Conservation (phyloP, 2,329 filamentous ascomycete genomes). For the Capronia americana region DNA sequence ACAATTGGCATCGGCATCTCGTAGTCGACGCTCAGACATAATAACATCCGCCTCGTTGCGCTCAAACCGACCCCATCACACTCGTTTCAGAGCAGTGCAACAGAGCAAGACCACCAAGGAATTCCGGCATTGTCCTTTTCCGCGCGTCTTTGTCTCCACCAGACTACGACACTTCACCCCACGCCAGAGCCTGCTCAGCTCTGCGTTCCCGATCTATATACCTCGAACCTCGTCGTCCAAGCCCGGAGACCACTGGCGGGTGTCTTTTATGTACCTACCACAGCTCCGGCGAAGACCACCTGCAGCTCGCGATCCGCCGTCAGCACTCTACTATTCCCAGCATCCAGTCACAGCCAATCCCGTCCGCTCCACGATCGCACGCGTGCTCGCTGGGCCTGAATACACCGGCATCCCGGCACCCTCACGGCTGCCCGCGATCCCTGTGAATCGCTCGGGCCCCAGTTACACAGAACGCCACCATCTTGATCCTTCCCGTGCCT, state of each 20-base stretch:
- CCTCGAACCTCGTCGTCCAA: neutral
- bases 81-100: constrained; percentile 2
- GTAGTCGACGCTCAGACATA: neutral
- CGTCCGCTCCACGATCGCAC: constrained; percentile 5
- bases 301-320: constrained; percentile 28
- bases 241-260: neutral
- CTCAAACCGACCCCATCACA: constrained; percentile 10
- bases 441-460: constrained; percentile 1
- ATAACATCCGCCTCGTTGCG: constrained; percentile 1
- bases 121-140: neutral
- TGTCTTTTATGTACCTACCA: constrained; percentile 19
- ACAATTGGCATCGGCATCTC: neutral
- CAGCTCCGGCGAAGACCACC: constrained; percentile 24
- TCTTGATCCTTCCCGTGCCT: constrained; percentile 13
- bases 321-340: constrained; percentile 29
- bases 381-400: neutral
- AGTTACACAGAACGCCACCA: constrained; percentile 15
- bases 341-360: constrained; percentile 16
- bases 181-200: neutral
- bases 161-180: neutral
- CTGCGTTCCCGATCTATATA: neutral
- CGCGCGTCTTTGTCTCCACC: constrained; percentile 1
- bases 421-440: neutral
- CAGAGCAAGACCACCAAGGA: neutral
- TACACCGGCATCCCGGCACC: neutral